Evolutionary conservation across 305 asterid species (phyloP), one percentile per base, ranked within the genome.

Genomic region (Plantago lanceolata): DNA sequence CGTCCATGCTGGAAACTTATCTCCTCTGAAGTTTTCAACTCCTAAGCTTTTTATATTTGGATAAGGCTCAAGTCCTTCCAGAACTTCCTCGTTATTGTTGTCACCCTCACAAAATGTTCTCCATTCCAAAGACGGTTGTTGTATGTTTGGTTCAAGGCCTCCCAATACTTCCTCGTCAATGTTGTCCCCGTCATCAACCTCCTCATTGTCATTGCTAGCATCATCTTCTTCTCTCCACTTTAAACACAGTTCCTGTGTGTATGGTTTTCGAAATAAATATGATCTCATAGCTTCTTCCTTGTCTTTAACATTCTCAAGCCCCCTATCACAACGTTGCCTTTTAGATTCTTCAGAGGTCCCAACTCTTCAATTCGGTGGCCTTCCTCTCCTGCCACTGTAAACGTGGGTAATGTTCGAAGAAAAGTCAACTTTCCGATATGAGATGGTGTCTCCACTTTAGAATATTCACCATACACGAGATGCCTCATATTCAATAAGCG

Each of bases 51-150:
- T 74, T n/a, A 74, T 3, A 60, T 74, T 65, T 12, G 17, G 63
- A 17, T 65, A 71, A 12, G 78, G 71, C 47, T 65, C 68, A 35
- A 73, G 78, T 52, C 71, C 74, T 29, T 56, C 66, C 53, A 74
- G 33, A 45, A 74, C 78, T 54, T 48, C 53, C 60, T 64, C 37
- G 16, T 53, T n/a, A 57, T 72, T 56, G 64, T 6, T 19, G 12
- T 31, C 47, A n/a, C 21, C 57, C 56, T n/a, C 33, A n/a, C 47
- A 47, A 0, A 14, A 21, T 18, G 8, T 29, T 47, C 61, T 29
- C 8, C 19, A 0, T n/a, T n/a, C n/a, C 13, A 29, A 57, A 20
- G 0, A 43, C 13, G 31, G 26, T 4, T 57, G 4, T 14, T 57
- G 15, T 26, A 57, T 57, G 15, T 21, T 21, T 53, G 4, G n/a